A percentile compares a stretch with the other conserved stretches of the same genome.
Evolutionary conservation across 768 basidiomycete genomes (phyloP).

Genomic region (Saitozyma podzolica): DNA sequence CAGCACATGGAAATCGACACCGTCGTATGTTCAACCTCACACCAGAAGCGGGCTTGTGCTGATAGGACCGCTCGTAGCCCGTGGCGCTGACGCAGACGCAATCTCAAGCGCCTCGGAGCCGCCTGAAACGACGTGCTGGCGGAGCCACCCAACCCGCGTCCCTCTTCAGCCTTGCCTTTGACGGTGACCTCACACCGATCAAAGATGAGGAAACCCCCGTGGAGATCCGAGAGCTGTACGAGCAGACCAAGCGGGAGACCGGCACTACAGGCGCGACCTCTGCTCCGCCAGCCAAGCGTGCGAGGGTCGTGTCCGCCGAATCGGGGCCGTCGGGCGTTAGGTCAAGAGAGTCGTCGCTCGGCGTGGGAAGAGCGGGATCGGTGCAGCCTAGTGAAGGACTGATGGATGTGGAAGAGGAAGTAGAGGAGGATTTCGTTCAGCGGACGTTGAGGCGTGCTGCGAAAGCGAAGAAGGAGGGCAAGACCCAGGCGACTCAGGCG

Average conservation of each 20-base stretch:
- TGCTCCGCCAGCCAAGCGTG: conserved; percentile 9
- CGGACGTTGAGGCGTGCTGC: conserved; percentile 24
- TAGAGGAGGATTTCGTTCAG: conserved; percentile 36
- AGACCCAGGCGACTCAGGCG: conserved; percentile 10
- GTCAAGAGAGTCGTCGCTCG: not conserved
- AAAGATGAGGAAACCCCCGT: conserved; percentile 27
- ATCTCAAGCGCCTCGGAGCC: not conserved
- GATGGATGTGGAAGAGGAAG: conserved; percentile 29
- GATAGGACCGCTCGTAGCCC: not conserved
- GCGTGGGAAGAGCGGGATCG: not conserved
- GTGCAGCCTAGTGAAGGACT: too few species aligned
- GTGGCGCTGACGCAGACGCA: conserved; percentile 6
- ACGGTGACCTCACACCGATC: not conserved
- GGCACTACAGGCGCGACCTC: not conserved
- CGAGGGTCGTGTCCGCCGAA: conserved; percentile 9
- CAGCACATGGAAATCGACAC: not conserved
- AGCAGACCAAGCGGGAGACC: conserved; percentile 35
- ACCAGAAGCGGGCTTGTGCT: not conserved
- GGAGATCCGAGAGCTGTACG: conserved; percentile 36
- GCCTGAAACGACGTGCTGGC: conserved; percentile 31
- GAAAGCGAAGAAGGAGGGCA: conserved; percentile 19
- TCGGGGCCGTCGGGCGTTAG: not conserved
- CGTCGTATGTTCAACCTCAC: not conserved
- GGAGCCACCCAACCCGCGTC: not conserved
- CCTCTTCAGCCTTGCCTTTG: conserved; percentile 3